Evolutionary conservation across 192 early-diverging fungal genomes (phyloP).

Genomic region (Spizellomyces sp.): DNA sequence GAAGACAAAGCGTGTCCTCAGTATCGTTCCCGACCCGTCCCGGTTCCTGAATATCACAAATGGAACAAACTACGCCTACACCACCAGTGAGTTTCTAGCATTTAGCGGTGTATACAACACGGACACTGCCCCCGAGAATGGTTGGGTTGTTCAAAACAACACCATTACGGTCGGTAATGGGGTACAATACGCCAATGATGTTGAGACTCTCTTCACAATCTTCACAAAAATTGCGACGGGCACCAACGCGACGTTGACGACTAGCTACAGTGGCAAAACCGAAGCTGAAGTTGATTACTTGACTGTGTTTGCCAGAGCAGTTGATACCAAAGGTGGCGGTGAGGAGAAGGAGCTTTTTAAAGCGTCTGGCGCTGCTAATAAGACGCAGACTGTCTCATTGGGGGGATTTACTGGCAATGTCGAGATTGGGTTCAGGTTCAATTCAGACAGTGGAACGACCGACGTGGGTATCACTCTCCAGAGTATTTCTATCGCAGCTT

Average conservation of each 20-base stretch:
- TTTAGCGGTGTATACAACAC: constrained; percentile 18
- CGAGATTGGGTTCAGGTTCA: constrained; percentile 22
- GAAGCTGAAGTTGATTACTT: constrained; percentile 25
- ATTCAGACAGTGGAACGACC: constrained; percentile 31
- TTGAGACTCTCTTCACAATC: constrained; percentile 12
- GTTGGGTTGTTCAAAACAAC: not conserved
- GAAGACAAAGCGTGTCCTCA: not conserved
- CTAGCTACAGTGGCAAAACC: not conserved
- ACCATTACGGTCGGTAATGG: constrained; percentile 7
- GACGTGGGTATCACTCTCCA: constrained; percentile 5
- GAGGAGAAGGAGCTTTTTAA: constrained; percentile 5
- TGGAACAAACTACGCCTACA: not conserved
- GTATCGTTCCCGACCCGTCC: not conserved
- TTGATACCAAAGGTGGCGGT: not conserved
- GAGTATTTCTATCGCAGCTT: not conserved
- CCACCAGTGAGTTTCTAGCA: not conserved
- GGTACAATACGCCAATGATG: not conserved
- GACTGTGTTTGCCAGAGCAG: not conserved
- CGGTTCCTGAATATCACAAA: constrained; percentile 4
- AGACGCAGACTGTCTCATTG: not conserved
- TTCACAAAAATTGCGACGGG: constrained; percentile 12
- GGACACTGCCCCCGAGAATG: not conserved
- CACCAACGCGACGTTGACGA: not conserved
- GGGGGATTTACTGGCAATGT: not conserved
- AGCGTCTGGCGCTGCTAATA: not conserved